phyloP scores from a whole-genome alignment of 768 basidiomycete genomes.

The Lentinula guzmanii region DNA sequence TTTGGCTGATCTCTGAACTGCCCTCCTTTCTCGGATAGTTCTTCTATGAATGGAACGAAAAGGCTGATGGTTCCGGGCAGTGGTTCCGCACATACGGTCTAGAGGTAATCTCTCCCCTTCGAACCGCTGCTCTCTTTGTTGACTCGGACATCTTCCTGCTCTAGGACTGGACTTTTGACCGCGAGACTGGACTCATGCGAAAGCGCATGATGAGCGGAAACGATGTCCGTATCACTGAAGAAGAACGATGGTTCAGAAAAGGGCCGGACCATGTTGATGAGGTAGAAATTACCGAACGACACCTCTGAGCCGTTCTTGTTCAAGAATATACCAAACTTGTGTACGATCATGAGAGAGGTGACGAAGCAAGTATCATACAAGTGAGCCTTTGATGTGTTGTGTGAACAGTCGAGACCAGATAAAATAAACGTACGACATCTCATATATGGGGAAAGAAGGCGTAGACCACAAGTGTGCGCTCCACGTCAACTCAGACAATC shows the following conservation, averaged over 20 bases:
- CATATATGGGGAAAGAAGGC: conserved; percentile 20
- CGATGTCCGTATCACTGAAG: conserved; percentile 36
- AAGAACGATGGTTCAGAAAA: conserved; percentile 44
- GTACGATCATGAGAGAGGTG: conserved; percentile 27
- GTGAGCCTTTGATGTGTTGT: conserved; percentile 23
- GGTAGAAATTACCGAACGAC: conserved; percentile 7
- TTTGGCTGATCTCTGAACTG: not conserved
- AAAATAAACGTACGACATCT: conserved; percentile 34
- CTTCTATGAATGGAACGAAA: conserved; percentile 43
- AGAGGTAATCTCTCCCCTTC: conserved; percentile 20
- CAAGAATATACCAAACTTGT: too few species aligned
- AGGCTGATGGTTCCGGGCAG: conserved; percentile 25
- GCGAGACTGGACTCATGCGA: conserved; percentile 40
- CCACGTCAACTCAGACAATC: conserved; percentile 54
- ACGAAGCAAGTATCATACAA: conserved; percentile 47
- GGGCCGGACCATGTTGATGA: conserved; percentile 5
- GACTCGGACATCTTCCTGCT: not conserved
- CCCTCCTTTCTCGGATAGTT: conserved; percentile 17
- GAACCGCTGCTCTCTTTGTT: not conserved
- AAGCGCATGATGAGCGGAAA: conserved; percentile 50
- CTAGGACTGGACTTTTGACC: conserved; percentile 50
- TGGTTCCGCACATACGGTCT: conserved; percentile 46
- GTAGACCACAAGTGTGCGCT: conserved; percentile 47
- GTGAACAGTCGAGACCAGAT: not conserved
- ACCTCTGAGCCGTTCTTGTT: not conserved